Evolutionary conservation across 495 filamentous ascomycete genomes (phyloP).

Genomic region (Hypoxylon trugodes): DNA sequence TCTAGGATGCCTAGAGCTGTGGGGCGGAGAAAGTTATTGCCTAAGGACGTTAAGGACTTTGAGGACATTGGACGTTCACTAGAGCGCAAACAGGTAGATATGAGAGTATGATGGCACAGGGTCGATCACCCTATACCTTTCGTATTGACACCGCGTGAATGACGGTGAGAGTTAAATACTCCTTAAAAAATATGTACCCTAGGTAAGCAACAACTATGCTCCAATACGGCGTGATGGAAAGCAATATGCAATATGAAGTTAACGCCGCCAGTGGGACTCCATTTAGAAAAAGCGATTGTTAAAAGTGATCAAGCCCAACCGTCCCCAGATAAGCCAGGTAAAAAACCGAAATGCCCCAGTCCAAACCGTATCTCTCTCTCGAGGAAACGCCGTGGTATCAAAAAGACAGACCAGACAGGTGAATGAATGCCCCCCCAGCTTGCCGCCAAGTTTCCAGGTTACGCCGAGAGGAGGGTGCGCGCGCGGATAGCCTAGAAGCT

Average conservation of each 20-base stretch:
- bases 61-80: background rate
- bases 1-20: too few species aligned
- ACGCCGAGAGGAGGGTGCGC: background rate
- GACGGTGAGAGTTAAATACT: slow-evolving; percentile 3
- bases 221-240: slow-evolving; percentile 1
- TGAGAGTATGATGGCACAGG: background rate
- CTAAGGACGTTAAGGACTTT: too few species aligned
- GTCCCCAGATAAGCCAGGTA: slow-evolving; percentile 11
- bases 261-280: slow-evolving; percentile 34
- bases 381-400: slow-evolving; percentile 31
- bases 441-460: slow-evolving; percentile 6
- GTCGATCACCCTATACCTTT: slow-evolving; percentile 7
- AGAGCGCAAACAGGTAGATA: background rate
- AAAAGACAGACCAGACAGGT: slow-evolving; percentile 27
- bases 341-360: slow-evolving; percentile 8
- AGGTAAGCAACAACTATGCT: slow-evolving; percentile 32
- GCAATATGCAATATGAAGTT: slow-evolving; percentile 28
- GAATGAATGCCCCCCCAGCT: slow-evolving; percentile 18
- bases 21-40: too few species aligned
- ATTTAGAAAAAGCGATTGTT: slow-evolving; percentile 20
- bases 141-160: slow-evolving; percentile 17
- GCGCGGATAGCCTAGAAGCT: slow-evolving; percentile 12
- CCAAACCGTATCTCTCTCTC: slow-evolving; percentile 5
- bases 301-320: slow-evolving; percentile 20
- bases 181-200: slow-evolving; percentile 22